Conservation (phyloP, 116 monocot species). For the Phalaenopsis hybrid region DNA sequence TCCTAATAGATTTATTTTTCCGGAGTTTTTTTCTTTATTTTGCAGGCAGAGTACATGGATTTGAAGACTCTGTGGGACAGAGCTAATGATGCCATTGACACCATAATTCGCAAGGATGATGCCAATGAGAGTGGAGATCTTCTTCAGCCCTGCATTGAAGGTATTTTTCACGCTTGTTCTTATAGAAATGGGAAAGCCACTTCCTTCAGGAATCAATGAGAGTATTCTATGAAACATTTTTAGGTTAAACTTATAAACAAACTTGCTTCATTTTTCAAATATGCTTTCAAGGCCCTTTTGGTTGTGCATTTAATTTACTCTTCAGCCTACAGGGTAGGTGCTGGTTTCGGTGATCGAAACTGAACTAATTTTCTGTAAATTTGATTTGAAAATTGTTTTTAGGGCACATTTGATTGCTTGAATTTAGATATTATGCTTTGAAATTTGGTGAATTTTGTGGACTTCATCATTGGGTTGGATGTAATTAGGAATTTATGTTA, state of each 20-base stretch:
- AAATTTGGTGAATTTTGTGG: background rate
- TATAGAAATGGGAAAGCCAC: background rate
- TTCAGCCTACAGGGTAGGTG: background rate
- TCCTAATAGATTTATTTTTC: background rate
- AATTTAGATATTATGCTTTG: background rate
- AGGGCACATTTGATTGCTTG: background rate
- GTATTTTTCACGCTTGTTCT: slow-evolving; percentile 15
- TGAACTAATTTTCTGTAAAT: background rate
- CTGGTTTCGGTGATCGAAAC: no score
- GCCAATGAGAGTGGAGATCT: slow-evolving; percentile 36
- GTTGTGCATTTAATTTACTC: background rate
- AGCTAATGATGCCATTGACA: slow-evolving; percentile 71
- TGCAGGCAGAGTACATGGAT: slow-evolving; percentile 73
- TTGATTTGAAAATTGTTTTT: background rate
- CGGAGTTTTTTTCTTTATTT: background rate
- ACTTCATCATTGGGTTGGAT: background rate
- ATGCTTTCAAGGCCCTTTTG: background rate
- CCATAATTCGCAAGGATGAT: slow-evolving; percentile 78
- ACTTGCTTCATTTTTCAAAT: background rate
- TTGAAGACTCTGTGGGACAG: slow-evolving; percentile 52
- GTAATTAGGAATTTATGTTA: background rate
- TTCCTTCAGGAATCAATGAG: background rate
- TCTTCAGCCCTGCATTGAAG: slow-evolving; percentile 84
- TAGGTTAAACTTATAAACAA: background rate
- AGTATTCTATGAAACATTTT: background rate